Conservation (phyloP, 2,329 filamentous ascomycete species). For the Talaromyces sp. region DNA sequence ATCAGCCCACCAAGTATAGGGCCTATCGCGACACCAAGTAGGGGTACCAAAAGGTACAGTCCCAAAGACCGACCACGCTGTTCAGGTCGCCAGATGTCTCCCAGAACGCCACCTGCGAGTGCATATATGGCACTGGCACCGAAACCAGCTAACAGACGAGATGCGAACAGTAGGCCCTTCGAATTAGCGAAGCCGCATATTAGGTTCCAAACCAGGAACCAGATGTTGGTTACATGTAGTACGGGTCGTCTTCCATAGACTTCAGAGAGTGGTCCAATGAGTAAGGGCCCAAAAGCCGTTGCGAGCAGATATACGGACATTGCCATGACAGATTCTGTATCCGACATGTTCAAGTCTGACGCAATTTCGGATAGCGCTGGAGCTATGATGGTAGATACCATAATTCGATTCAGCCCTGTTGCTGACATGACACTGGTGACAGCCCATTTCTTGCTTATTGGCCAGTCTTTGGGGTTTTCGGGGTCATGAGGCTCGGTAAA, state of each 20-base stretch:
- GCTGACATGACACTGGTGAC: constrained; percentile 49
- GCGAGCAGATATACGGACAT: constrained; percentile 49
- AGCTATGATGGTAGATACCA: constrained; percentile 54
- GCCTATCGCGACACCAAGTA: constrained; percentile 45
- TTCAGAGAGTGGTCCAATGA: constrained; percentile 47
- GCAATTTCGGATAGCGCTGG: constrained; percentile 48
- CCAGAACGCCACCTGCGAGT: constrained; percentile 42
- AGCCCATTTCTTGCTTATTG: constrained; percentile 49
- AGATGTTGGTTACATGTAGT: constrained; percentile 47
- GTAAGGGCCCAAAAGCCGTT: constrained; percentile 44
- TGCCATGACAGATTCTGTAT: constrained; percentile 35
- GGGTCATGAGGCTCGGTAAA: constrained; percentile 46
- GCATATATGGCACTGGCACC: constrained; percentile 55
- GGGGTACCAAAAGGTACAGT: constrained; percentile 55
- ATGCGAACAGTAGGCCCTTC: constrained; percentile 53
- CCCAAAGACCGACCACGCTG: constrained; percentile 57
- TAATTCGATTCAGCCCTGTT: constrained; percentile 55
- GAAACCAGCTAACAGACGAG: constrained; percentile 51
- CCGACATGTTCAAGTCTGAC: constrained; percentile 46
- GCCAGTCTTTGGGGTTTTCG: constrained; percentile 37
- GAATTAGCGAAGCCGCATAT: constrained; percentile 47
- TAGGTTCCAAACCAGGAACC: constrained; percentile 51
- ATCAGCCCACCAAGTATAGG: constrained; percentile 61
- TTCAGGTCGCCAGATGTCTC: constrained; percentile 55
- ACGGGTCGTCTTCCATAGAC: constrained; percentile 48